Evolutionary conservation across 139 green algal genomes (phyloP).

Genomic region (Zygnema circumcarinatum): DNA sequence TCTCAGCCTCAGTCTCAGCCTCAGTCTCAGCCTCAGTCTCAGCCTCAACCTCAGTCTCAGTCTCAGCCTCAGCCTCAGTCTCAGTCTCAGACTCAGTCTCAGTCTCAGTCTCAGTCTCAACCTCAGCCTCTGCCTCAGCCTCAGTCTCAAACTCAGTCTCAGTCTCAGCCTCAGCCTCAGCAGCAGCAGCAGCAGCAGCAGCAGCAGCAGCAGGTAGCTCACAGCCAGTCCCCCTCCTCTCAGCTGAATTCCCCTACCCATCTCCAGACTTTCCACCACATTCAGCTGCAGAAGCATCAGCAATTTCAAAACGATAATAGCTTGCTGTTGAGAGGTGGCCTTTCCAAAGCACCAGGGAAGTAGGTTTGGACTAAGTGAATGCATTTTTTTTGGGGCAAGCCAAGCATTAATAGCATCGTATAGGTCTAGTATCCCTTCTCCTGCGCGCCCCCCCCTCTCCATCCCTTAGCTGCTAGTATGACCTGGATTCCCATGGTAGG

Average conservation of each 20-base stretch:
- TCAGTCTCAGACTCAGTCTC: no score
- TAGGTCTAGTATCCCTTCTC: background rate
- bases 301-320: background rate
- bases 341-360: no score
- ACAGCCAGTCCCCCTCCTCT: background rate
- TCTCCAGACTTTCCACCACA: background rate
- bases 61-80: no score
- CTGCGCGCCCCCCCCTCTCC: background rate
- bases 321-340: background rate
- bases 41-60: no score
- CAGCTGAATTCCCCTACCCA: no score
- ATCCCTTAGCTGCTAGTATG: background rate
- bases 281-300: background rate
- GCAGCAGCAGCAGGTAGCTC: background rate
- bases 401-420: background rate
- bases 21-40: no score
- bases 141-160: no score
- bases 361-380: no score
- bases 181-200: background rate
- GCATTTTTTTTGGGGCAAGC: background rate
- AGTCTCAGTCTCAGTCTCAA: no score
- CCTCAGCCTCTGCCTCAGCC: no score
- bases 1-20: no score
- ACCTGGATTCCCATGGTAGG: no score
- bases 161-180: background rate